Base-by-base conservation (phyloP, 148 eudicot genomes). In the Suaeda aralocaspica region DNA sequence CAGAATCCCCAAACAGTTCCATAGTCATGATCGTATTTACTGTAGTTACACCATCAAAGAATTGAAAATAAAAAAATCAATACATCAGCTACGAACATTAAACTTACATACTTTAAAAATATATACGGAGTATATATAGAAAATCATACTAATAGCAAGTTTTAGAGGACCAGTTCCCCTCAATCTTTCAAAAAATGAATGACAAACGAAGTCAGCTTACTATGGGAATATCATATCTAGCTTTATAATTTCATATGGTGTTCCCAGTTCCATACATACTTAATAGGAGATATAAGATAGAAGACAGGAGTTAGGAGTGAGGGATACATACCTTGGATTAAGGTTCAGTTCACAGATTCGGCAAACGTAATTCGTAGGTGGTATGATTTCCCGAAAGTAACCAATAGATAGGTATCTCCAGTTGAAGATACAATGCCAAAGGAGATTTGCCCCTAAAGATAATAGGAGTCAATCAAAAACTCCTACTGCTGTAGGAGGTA, bases 401-500 rank as follows among this genome's bases (percentile, higher is more conserved):
- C 64, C 58, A 30, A 76, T 45, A 74, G 60, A 79, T 70, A 72
- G 77, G 69, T 68, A 75, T 64, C 85, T 83, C 84, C 80, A 66
- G 73, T 24, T 2, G 29, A 33, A 42, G 76, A 71, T 56, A 41
- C 42, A 53, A 65, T 85, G 88, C 93, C 88, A 86, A 88, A 88
- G 90, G 89, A 85, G 93, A 88, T 88, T 81, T 86, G 88, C 90
- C 89, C 86, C 36, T 53, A 13, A 58, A 53, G 60, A 79, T 70
- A 68, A 52, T 15, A 46, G 75, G 73, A 77, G 77, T 62, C 82
- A 34, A 42, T 25, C 14, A 0, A 25, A 56, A 82, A 80, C 84
- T 68, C 81, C 73, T 26, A 81, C 22, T 84, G 88, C 87, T 86
- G 86, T 87, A 87, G 96, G 84, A 90, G 88, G 83, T 80, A 82